These are phyloP conservation scores for Colletotrichum sp. DNA, from an alignment of 2,329 filamentous ascomycete genomes.

Conservation along the genomic window DNA sequence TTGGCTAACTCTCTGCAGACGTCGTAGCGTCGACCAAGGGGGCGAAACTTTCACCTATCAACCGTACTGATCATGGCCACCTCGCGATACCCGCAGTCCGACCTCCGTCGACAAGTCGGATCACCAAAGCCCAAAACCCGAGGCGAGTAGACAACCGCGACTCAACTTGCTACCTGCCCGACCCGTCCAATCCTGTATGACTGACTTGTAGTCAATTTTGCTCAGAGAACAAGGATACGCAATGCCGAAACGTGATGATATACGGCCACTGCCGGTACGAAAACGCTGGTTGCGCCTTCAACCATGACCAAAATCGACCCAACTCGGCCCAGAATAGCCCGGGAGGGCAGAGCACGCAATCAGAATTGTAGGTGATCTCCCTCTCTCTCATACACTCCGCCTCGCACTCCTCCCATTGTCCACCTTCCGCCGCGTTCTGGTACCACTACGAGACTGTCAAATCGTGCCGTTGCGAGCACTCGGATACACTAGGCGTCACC, in stretches of 20 bases:
- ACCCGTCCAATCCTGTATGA: neutral
- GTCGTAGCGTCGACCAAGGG: conserved; percentile 47
- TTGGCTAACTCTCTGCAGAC: conserved; percentile 33
- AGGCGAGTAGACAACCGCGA: conserved; percentile 43
- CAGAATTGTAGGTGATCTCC: conserved; percentile 52
- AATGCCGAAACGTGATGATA: conserved; percentile 91
- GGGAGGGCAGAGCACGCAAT: conserved; percentile 34
- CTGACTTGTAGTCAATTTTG: conserved; percentile 23
- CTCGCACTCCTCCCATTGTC: neutral
- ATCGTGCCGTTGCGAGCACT: neutral
- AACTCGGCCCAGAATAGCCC: conserved; percentile 26
- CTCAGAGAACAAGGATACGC: conserved; percentile 83
- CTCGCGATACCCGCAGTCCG: conserved; percentile 49
- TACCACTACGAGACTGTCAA: neutral
- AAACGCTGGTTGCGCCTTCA: conserved; percentile 89
- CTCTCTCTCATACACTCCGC: neutral
- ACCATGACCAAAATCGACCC: conserved; percentile 77
- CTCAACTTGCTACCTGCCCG: conserved; percentile 16
- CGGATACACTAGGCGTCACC: neutral
- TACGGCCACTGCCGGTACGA: conserved; percentile 94
- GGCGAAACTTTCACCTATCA: conserved; percentile 28
- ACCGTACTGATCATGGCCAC: conserved; percentile 47
- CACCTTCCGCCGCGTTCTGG: neutral
- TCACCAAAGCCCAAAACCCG: conserved; percentile 63
- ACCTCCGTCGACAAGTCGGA: conserved; percentile 57